Base-by-base conservation (phyloP, 2,329 filamentous ascomycete genomes). In the Capronia coronata region DNA sequence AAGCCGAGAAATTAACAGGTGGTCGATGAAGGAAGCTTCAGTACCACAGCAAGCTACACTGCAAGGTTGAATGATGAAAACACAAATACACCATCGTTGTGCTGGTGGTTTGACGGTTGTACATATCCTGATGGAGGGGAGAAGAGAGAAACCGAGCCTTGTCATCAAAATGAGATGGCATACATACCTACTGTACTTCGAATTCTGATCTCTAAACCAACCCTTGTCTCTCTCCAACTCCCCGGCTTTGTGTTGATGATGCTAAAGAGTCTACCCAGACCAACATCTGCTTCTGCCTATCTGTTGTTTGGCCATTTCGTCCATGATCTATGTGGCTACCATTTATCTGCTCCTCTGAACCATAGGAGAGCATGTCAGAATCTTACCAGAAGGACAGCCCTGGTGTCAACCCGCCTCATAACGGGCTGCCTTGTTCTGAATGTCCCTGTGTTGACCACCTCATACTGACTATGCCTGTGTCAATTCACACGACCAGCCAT, bases 1-100 rank as follows among this genome's bases (percentile, higher is more conserved):
- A 94, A 72, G 83, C 82, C 32, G 89, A 94, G 75, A 54, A 48
- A 45, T 39, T 50, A 48, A 32, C 43, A 32, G 42, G 40, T 13
- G 40, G 50, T 27, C 51, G 30, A 38, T 54, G 42, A 52, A 19
- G 19, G 19, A 25, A n/a, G 25, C 19, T n/a, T 16, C n/a, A 4
- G 14, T 19, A 19, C 16, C 25, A 32, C 11, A 27, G 23, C 23
- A 5, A 27, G 23, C 10, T 10, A 5, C 23, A 27, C 5, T 10
- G 23, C n/a, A n/a, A n/a, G 23, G 23, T 41, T 29, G 16, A 22
- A 40, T n/a, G 2, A 43, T 43, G 10, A 30, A 43, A n/a, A n/a
- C n/a, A 30, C 13, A 32, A 43, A 11, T 14, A 23, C 22, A 42
- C 18, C 19, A 25, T 14, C 27, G n/a, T n/a, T n/a, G n/a, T n/a